A percentile compares a stretch with the other conserved stretches of the same genome.
These are phyloP conservation scores for Triangularia setosa DNA, from an alignment of 2,329 filamentous ascomycete species.

Conservation along the genomic window DNA sequence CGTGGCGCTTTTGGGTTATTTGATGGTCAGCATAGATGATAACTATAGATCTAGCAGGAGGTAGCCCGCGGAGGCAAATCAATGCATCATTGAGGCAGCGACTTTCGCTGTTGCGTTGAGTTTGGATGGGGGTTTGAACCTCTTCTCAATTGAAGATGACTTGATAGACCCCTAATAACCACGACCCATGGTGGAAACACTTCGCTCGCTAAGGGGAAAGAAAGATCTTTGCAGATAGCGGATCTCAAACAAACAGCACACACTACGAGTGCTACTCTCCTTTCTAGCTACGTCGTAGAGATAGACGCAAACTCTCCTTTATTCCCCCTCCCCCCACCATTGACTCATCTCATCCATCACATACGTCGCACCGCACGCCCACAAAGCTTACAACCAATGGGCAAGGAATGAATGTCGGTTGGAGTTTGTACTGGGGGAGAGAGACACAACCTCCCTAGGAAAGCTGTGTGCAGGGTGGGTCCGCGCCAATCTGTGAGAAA, in stretches of 20 bases:
- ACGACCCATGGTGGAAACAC: background rate
- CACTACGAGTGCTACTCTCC: background rate
- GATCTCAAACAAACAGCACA: background rate
- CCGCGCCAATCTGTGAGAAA: background rate
- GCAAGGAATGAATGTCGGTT: background rate
- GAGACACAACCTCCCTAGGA: background rate
- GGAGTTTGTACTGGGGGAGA: constrained; percentile 11
- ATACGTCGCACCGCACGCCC: background rate
- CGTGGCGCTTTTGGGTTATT: background rate
- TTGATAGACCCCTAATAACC: background rate
- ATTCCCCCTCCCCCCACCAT: too few species aligned
- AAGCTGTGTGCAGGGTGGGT: constrained; percentile 1
- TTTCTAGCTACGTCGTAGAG: background rate
- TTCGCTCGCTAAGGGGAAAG: background rate
- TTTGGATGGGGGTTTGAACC: background rate
- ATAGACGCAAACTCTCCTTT: background rate
- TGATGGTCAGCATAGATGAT: background rate
- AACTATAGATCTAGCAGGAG: background rate
- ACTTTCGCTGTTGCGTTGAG: background rate
- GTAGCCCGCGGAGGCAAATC: too few species aligned
- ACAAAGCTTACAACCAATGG: background rate
- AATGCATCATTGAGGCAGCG: too few species aligned
- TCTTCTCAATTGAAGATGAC: background rate
- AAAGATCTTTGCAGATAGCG: background rate
- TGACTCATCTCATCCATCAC: background rate